Percentiles rank a stretch among this genome's conserved stretches.
Conservation (phyloP, 805 yeast genomes). For the Yamadazyma phyllophila region DNA sequence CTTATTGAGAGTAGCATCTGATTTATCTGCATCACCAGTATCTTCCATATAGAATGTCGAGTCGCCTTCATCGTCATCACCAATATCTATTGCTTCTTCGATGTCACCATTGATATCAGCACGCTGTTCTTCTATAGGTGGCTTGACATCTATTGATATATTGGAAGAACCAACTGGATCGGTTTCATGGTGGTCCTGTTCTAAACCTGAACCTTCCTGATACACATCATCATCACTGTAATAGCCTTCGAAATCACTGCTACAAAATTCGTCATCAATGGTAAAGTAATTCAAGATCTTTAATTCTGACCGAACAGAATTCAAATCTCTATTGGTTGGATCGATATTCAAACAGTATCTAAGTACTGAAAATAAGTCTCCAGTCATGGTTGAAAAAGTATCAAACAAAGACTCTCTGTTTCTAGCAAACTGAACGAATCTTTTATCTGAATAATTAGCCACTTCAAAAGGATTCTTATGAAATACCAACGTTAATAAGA, state of each 20-base stretch:
- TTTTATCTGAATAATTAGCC: conserved; percentile 76
- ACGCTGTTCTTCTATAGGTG: neutral
- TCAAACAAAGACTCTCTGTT: conserved; percentile 89
- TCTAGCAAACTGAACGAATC: conserved; percentile 80
- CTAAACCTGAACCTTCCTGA: neutral
- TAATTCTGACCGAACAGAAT: conserved; percentile 59
- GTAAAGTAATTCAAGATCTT: conserved; percentile 65
- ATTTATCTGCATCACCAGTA: conserved; percentile 12
- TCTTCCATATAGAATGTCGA: conserved; percentile 17
- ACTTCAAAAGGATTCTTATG: conserved; percentile 83
- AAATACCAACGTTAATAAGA: conserved; percentile 78
- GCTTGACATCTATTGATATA: conserved; percentile 3
- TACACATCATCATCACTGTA: conserved; percentile 27
- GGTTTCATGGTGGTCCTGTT: neutral
- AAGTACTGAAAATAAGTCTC: conserved; percentile 81
- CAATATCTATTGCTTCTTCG: conserved; percentile 5
- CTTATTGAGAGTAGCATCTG: conserved; percentile 11
- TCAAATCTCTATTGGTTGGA: conserved; percentile 77
- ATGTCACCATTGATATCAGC: neutral
- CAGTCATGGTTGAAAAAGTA: conserved; percentile 84
- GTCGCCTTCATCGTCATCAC: conserved; percentile 13
- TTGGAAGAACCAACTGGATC: neutral
- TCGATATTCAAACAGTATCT: conserved; percentile 77
- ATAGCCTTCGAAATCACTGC: conserved; percentile 48
- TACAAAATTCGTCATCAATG: conserved; percentile 65